Evolutionary conservation across 352 stramenopile species (phyloP).

Genomic region (Globisporangium perplexum): DNA sequence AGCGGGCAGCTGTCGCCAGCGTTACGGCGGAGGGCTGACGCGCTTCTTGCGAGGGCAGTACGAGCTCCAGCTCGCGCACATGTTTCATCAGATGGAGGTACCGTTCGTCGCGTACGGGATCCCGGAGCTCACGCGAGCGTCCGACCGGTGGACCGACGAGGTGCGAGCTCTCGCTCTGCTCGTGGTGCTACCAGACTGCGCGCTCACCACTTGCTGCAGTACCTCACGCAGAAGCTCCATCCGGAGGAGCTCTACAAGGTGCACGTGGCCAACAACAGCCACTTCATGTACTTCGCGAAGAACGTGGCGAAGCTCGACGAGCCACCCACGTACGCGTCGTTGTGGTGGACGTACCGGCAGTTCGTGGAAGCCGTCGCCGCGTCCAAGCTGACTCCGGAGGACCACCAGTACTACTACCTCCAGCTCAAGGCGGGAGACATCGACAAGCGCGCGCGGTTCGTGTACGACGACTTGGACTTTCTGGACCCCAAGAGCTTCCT

Average conservation of each 20-base stretch:
- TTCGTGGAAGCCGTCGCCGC: slow-evolving; percentile 34
- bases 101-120: slow-evolving; percentile 93
- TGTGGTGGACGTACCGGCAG: slow-evolving; percentile 55
- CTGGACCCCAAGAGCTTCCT: slow-evolving; percentile 81
- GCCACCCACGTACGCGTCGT: slow-evolving; percentile 35
- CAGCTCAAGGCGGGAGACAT: slow-evolving; percentile 55
- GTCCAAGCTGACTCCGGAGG: slow-evolving; percentile 12
- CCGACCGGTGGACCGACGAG: slow-evolving; percentile 82
- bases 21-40: not conserved
- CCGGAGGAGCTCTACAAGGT: slow-evolving; percentile 40
- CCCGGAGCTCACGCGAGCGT: slow-evolving; percentile 67
- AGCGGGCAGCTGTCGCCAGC: not conserved
- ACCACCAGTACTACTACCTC: slow-evolving; percentile 47
- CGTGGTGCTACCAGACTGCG: not conserved
- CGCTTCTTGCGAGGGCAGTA: slow-evolving; percentile 24
- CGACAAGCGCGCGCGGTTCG: slow-evolving; percentile 30
- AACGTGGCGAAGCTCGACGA: slow-evolving; percentile 23
- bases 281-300: slow-evolving; percentile 94
- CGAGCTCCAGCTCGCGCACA: slow-evolving; percentile 79
- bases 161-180: slow-evolving; percentile 4
- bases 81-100: slow-evolving; percentile 89
- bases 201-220: slow-evolving; percentile 18
- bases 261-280: slow-evolving; percentile 81
- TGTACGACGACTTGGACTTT: slow-evolving; percentile 88
- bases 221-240: slow-evolving; percentile 40